Base-by-base conservation (phyloP, 1,284 basidiomycete genomes). In the Calocybe gambosa region DNA sequence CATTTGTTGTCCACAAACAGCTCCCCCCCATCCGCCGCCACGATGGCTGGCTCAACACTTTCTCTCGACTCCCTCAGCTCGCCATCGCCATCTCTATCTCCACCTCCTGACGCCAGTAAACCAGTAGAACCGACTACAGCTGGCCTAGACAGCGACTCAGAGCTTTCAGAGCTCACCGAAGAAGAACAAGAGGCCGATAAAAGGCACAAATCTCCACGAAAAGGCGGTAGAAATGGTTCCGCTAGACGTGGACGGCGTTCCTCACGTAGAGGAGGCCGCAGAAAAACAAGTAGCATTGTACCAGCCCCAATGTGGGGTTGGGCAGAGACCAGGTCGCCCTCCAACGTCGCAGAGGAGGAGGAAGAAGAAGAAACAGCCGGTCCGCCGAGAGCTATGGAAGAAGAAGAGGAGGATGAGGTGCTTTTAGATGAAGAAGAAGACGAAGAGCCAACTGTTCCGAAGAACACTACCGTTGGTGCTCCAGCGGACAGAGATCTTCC, bases 241-340 rank as follows among this genome's bases (percentile, higher is more conserved):
- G 43, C 51, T 39, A 53, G 55, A 40, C 52, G 56, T 43, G 55
- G 53, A 20, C 26, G 52, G 46, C 51, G 51, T 26, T 45, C 50
- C 36, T 49, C 50, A 37, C 57, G 52, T 47, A 56, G 53, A 41
- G 56, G 50, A 33, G 68, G 66, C 16, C 67, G 74, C 52, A 74
- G 70, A 62, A 85, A 82, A 62, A 75, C 80, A 43, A 77, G 78
- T 52, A 80, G 80, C 43, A 71, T 85, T 49, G 78, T 85, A 1
- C 82, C 85, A 33, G 78, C 78, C 23, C 77, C 77, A 45, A 87
- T 85, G 82, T 88, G 83, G 85, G 83, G 74, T 26, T 88, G 85
- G 85, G 84, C 78, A 21, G 78, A 76, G 46, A 60, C 63, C 42
- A 78, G 77, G 64, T 65, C 65, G 34, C 64, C 61, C 50, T 64